phyloP scores from a whole-genome alignment of 2,329 filamentous ascomycete genomes.

The Cercospora canescens region DNA sequence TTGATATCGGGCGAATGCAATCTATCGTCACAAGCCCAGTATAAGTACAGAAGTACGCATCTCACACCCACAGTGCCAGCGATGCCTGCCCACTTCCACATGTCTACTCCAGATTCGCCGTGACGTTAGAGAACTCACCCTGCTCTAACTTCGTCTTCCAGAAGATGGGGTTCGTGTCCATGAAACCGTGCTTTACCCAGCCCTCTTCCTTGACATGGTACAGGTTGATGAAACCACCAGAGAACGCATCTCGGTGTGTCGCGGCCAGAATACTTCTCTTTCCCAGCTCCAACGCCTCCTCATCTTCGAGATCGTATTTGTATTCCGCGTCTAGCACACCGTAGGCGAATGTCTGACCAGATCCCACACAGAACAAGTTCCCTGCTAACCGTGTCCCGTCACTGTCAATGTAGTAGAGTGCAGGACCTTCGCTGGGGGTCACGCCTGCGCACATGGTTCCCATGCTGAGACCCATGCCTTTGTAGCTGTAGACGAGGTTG shows the following conservation, averaged over 20 bases:
- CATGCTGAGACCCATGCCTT: conserved; percentile 98
- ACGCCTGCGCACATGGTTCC: conserved; percentile 99
- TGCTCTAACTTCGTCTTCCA: conserved; percentile 99
- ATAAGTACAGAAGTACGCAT: conserved; percentile 20
- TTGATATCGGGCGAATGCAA: conserved; percentile 8
- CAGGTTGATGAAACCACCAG: conserved; percentile 96
- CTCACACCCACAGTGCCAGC: not conserved
- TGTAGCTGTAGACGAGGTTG: conserved; percentile 98
- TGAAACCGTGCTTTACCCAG: conserved; percentile 99
- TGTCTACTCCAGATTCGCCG: conserved; percentile 61
- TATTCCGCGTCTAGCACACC: conserved; percentile 97
- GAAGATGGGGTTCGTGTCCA: conserved; percentile 97
- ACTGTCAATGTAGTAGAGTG: conserved; percentile 98
- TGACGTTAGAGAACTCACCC: conserved; percentile 97
- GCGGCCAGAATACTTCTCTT: conserved; percentile 91
- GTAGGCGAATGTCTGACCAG: conserved; percentile 97
- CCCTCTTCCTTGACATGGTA: conserved; percentile 99
- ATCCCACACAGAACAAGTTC: conserved; percentile 97
- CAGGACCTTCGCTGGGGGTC: conserved; percentile 90
- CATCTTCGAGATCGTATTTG: conserved; percentile 79
- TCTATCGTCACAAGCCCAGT: conserved; percentile 22
- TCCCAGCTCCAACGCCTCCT: conserved; percentile 89
- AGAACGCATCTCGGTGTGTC: conserved; percentile 97
- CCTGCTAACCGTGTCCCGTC: conserved; percentile 91
- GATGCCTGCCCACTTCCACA: conserved; percentile 2